phyloP scores from a whole-genome alignment of 83 land plant genomes.

The Picea mariana region DNA sequence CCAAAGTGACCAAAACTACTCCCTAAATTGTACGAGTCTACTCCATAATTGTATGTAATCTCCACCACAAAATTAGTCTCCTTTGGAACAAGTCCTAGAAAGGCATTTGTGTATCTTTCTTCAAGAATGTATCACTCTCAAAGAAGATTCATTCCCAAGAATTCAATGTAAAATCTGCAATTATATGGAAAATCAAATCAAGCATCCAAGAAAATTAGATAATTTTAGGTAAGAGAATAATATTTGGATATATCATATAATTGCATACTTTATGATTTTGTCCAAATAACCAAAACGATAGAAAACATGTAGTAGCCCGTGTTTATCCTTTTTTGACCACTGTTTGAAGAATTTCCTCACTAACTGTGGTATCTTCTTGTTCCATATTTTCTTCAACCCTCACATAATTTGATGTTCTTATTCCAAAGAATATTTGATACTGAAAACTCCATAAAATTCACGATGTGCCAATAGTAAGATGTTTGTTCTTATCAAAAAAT shows the following conservation, averaged over 20 bases:
- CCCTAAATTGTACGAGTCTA: constrained; percentile 58
- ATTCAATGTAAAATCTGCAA: not conserved
- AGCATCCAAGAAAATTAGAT: too few relatives aligned
- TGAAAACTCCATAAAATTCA: constrained; percentile 12
- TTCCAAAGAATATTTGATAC: constrained; percentile 44
- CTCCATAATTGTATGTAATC: constrained; percentile 44
- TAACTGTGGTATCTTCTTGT: too few relatives aligned
- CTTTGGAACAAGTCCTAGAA: constrained; percentile 18
- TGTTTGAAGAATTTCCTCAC: not conserved
- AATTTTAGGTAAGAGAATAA: too few relatives aligned
- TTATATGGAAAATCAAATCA: too few relatives aligned
- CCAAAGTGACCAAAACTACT: constrained; percentile 73
- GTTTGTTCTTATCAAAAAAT: too few relatives aligned
- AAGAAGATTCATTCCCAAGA: constrained; percentile 24
- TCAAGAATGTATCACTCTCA: not conserved
- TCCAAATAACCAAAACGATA: constrained; percentile 86
- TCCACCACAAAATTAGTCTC: constrained; percentile 9
- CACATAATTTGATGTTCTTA: constrained; percentile 26
- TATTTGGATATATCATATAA: not conserved
- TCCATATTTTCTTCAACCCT: constrained; percentile 22
- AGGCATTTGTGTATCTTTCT: not conserved
- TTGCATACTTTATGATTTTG: constrained; percentile 82
- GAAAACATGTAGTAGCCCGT: too few relatives aligned
- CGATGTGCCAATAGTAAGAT: too few relatives aligned
- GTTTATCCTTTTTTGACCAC: too few relatives aligned